Percentiles rank a stretch among this genome's conserved stretches.
phyloP scores from a whole-genome alignment of 2,329 filamentous ascomycete genomes.

The Zelopaecilomyces penicillatus region DNA sequence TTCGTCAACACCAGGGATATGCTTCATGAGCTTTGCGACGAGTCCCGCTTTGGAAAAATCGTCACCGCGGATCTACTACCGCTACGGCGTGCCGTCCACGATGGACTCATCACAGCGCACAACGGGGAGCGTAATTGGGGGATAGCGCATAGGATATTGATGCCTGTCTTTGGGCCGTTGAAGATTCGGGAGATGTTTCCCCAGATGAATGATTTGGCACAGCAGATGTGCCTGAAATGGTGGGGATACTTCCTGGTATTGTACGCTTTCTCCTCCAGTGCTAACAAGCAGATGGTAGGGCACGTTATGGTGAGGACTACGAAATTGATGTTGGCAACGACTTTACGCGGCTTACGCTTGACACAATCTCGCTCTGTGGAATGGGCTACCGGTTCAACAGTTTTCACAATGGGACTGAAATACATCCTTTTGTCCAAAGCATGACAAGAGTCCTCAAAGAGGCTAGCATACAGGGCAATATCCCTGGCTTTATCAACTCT shows the following conservation, averaged over 20 bases:
- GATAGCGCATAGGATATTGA: conserved; percentile 6
- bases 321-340: conserved; percentile 46
- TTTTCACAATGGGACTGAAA: conserved; percentile 36
- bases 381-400: conserved; percentile 55
- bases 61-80: conserved; percentile 3
- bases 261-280: not conserved
- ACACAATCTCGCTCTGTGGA: conserved; percentile 52
- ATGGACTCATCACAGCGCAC: conserved; percentile 5
- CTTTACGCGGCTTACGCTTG: conserved; percentile 54
- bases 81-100: conserved; percentile 5
- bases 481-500: conserved; percentile 4
- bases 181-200: conserved; percentile 7
- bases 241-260: conserved; percentile 4
- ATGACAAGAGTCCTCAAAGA: conserved; percentile 6
- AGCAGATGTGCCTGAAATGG: conserved; percentile 8
- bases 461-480: not conserved
- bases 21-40: conserved; percentile 5
- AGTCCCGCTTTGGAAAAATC: conserved; percentile 4
- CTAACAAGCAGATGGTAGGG: conserved; percentile 8
- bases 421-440: conserved; percentile 13
- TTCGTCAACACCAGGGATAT: conserved; percentile 4
- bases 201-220: conserved; percentile 3
- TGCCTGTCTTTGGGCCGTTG: conserved; percentile 5
- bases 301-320: conserved; percentile 30
- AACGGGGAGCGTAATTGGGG: conserved; percentile 7